phyloP scores from a whole-genome alignment of 139 green algal species.

The Tetraselmis chui region DNA sequence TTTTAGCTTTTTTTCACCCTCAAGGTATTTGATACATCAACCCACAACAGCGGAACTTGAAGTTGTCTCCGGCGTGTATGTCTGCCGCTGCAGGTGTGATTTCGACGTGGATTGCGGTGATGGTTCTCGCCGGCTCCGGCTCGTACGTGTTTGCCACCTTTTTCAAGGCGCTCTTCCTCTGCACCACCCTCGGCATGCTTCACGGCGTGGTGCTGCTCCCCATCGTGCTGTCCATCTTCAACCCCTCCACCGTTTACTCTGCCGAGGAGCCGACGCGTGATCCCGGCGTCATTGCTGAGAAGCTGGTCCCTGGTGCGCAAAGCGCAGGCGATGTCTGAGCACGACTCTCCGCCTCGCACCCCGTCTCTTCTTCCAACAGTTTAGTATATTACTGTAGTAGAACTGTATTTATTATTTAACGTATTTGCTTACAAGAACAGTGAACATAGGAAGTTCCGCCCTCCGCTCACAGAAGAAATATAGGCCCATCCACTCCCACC shows the following conservation, averaged over 20 bases:
- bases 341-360: too few relatives aligned
- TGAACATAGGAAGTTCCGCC: too few relatives aligned
- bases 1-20: too few relatives aligned
- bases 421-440: too few relatives aligned
- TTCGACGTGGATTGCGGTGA: constrained; percentile 17
- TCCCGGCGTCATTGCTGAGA: neutral
- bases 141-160: constrained; percentile 28
- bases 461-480: too few relatives aligned
- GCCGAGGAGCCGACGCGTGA: neutral
- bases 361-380: too few relatives aligned
- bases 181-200: constrained; percentile 17
- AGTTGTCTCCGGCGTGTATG: too few relatives aligned
- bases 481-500: too few relatives aligned
- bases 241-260: constrained; percentile 1
- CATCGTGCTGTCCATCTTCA: constrained; percentile 17
- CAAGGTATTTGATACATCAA: too few relatives aligned
- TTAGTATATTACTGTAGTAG: too few relatives aligned
- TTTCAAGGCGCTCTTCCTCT: constrained; percentile 28
- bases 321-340: neutral
- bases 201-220: constrained; percentile 23
- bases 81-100: constrained; percentile 1
- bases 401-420: too few relatives aligned
- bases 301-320: neutral
- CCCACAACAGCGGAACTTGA: too few relatives aligned
- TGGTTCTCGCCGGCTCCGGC: constrained; percentile 8